Evolutionary conservation across 129 eudicot genomes (phyloP).

Genomic region (Tagetes erecta): DNA sequence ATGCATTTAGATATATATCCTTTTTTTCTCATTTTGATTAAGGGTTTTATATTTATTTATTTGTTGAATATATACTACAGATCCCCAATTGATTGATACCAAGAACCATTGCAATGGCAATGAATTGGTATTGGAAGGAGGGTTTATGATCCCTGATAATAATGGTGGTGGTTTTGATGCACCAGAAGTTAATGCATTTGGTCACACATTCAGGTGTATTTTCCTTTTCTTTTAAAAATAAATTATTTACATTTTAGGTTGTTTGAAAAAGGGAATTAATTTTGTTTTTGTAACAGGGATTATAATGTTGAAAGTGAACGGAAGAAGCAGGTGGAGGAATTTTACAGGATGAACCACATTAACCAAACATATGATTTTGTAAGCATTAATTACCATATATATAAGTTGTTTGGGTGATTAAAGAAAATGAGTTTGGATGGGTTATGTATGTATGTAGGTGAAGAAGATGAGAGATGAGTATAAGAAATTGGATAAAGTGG

Average conservation of each 20-base stretch:
- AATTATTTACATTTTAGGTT: background rate
- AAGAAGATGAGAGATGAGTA: conserved; percentile 75
- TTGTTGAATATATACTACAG: too few relatives aligned
- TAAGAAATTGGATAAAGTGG: conserved; percentile 57
- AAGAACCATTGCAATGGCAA: conserved; percentile 28
- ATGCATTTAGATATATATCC: background rate
- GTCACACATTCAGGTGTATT: conserved; percentile 78
- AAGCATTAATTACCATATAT: conserved; percentile 34
- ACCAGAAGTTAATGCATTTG: conserved; percentile 77
- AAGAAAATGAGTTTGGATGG: too few relatives aligned
- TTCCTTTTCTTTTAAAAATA: too few relatives aligned
- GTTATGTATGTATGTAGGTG: too few relatives aligned
- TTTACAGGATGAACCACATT: conserved; percentile 69
- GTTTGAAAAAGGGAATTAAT: too few relatives aligned
- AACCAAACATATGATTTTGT: conserved; percentile 81
- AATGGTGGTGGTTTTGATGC: conserved; percentile 57
- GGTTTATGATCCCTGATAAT: conserved; percentile 48
- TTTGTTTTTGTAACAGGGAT: conserved; percentile 44
- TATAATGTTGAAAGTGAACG: conserved; percentile 62
- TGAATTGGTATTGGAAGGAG: conserved; percentile 66
- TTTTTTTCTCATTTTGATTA: background rate
- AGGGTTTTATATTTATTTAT: background rate
- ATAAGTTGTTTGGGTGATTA: too few relatives aligned
- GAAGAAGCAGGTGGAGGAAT: conserved; percentile 67
- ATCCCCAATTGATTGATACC: conserved; percentile 41